Base-by-base conservation (phyloP, 2,329 filamentous ascomycete species). In the Exophiala mesophila region DNA sequence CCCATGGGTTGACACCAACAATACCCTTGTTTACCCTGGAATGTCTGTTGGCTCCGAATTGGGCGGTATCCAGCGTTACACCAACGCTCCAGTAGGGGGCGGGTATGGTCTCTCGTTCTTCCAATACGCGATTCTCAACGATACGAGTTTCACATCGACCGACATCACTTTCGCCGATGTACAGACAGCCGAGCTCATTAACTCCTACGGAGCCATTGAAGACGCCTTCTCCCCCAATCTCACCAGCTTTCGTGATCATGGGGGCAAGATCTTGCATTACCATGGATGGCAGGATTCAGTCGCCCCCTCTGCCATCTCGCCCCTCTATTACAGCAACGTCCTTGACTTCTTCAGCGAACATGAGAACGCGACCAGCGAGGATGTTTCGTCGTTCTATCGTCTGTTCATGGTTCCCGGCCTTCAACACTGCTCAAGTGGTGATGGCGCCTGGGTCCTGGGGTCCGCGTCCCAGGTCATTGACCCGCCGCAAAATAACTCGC, bases 401-500 rank as follows among this genome's bases (percentile, higher is more conserved):
- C 24, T 28, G n/a, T 28, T 28, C 24, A 8, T 28, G 8, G 24
- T 28, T 28, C 24, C 24, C 8, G 24, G 24, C 8, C 24, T 28
- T 8, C 8, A n/a, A 8, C 24, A 28, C n/a, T 28, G 24, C 24
- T 28, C 24, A 8, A n/a, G 8, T 8, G n/a, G n/a, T n/a, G n/a
- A 28, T n/a, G 24, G 8, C 8, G 8, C 24, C n/a, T 28, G 24
- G 24, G 8, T 8, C n/a, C n/a, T 28, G 8, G 24, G 8, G 8
- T 8, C 8, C 8, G 24, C 24, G 24, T 8, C 8, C n/a, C 24
- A 28, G n/a, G 8, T n/a, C n/a, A n/a, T 8, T 8, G 8, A 8
- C 24, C 63, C 62, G 2, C 62, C 61, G 1, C 64, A 57, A 49
- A 33, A 35, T 16, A 59, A 65, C 40, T 47, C 57, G 3, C 44